Conservation (phyloP, 1,139 yeast genomes). For the Hansenula lynferdii region DNA sequence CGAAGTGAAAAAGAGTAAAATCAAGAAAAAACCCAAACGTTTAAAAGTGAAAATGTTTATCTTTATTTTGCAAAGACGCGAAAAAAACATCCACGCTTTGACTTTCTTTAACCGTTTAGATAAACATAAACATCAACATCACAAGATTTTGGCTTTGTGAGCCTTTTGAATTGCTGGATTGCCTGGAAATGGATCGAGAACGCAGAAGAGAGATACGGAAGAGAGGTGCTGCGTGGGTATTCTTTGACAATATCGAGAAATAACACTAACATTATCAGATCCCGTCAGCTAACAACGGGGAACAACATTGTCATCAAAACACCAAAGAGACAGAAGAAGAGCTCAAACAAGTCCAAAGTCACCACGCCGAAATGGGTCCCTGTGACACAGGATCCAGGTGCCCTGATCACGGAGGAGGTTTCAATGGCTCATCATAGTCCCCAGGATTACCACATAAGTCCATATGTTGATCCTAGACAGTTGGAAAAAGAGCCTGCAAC, state of each 20-base stretch:
- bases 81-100: not conserved
- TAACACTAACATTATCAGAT: conserved; percentile 1
- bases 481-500: conserved; percentile 6
- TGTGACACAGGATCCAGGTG: conserved; percentile 14
- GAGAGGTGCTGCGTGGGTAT: conserved; percentile 19
- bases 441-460: conserved; percentile 2
- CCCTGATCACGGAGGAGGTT: conserved; percentile 15
- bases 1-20: no score
- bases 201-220: conserved; percentile 11
- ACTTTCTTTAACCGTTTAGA: not conserved
- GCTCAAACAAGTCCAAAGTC: not conserved
- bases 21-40: no score
- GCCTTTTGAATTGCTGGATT: no score
- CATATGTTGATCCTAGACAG: not conserved
- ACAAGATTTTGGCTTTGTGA: no score
- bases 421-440: conserved; percentile 6
- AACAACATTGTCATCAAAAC: conserved; percentile 14
- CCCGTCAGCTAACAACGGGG: conserved; percentile 13
- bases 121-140: no score
- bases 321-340: conserved; percentile 9
- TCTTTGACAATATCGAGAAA: not conserved
- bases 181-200: conserved; percentile 14
- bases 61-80: no score
- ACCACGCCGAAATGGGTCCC: conserved; percentile 9
- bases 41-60: no score